phyloP scores from a whole-genome alignment of 495 filamentous ascomycete species.

The Aspergillus sclerotiicarbonarius region DNA sequence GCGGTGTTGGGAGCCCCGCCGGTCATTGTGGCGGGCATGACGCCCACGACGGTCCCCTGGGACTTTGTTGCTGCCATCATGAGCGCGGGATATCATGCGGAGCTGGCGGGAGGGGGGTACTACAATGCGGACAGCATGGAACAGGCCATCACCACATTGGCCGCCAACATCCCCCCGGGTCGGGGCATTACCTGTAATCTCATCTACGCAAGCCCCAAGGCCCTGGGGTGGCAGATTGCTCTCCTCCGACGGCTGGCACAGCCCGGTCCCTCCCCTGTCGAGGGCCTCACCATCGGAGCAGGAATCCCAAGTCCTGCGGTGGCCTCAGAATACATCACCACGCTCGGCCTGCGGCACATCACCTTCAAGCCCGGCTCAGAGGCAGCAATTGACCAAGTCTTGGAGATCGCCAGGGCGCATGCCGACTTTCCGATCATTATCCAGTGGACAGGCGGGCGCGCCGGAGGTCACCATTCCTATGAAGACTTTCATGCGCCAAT shows the following conservation, averaged over 20 bases:
- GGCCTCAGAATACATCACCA: constrained; percentile 44
- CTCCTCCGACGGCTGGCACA: constrained; percentile 26
- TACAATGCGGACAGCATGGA: constrained; percentile 22
- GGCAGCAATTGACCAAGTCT: constrained; percentile 43
- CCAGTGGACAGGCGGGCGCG: constrained; percentile 53
- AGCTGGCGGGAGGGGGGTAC: constrained; percentile 39
- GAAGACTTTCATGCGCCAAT: constrained; percentile 52
- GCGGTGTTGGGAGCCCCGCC: constrained; percentile 34
- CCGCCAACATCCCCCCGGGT: constrained; percentile 22
- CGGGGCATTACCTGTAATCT: constrained; percentile 39
- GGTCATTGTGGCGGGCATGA: constrained; percentile 44
- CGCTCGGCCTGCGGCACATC: constrained; percentile 46
- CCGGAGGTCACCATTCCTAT: constrained; percentile 51
- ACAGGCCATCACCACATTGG: constrained; percentile 28
- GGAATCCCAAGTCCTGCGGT: constrained; percentile 49
- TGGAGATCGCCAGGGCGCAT: constrained; percentile 45
- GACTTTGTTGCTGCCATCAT: constrained; percentile 42
- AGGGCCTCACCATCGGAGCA: constrained; percentile 46
- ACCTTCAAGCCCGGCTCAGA: constrained; percentile 51
- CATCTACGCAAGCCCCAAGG: constrained; percentile 37
- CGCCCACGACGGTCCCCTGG: constrained; percentile 35
- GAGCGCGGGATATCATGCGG: constrained; percentile 40
- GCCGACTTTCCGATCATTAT: constrained; percentile 46
- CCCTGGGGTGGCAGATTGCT: constrained; percentile 36
- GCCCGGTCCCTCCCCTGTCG: constrained; percentile 25